Evolutionary conservation across 148 eudicot genomes (phyloP).

Genomic region (Rhododendron ferrugineum): DNA sequence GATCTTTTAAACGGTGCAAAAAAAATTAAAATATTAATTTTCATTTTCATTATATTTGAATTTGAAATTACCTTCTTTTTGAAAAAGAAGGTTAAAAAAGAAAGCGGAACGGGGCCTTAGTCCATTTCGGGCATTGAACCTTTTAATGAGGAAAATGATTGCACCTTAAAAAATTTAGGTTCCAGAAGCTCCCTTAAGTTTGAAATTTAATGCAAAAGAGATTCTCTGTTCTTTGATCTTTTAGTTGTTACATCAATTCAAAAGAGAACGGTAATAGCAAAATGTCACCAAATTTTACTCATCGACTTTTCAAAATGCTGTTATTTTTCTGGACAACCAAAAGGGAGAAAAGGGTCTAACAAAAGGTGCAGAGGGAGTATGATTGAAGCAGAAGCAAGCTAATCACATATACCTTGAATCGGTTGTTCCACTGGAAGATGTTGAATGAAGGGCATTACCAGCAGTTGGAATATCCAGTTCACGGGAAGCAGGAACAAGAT

Average conservation of each 20-base stretch:
- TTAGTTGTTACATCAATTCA: neutral
- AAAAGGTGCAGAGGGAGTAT: neutral
- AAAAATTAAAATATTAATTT: too few species aligned
- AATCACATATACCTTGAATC: slow-evolving; percentile 56
- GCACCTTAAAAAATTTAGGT: neutral
- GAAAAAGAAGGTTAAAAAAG: too few species aligned
- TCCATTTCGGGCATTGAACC: neutral
- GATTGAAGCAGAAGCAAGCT: neutral
- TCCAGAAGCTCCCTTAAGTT: neutral
- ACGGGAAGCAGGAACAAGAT: slow-evolving; percentile 33
- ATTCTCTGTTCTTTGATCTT: neutral
- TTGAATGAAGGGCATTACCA: slow-evolving; percentile 30
- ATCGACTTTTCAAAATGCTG: neutral
- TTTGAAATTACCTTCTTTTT: too few species aligned
- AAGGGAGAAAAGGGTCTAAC: neutral
- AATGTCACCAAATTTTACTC: neutral
- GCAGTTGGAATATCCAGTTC: slow-evolving; percentile 22
- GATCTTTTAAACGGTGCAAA: too few species aligned
- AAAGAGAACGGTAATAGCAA: neutral
- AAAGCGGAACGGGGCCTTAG: too few species aligned
- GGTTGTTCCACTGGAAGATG: slow-evolving; percentile 21
- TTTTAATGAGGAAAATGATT: neutral
- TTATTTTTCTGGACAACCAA: neutral
- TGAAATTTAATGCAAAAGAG: neutral
- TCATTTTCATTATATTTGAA: too few species aligned